Evolutionary conservation across 495 filamentous ascomycete species (phyloP).

Genomic region (Xylaria palmicola): DNA sequence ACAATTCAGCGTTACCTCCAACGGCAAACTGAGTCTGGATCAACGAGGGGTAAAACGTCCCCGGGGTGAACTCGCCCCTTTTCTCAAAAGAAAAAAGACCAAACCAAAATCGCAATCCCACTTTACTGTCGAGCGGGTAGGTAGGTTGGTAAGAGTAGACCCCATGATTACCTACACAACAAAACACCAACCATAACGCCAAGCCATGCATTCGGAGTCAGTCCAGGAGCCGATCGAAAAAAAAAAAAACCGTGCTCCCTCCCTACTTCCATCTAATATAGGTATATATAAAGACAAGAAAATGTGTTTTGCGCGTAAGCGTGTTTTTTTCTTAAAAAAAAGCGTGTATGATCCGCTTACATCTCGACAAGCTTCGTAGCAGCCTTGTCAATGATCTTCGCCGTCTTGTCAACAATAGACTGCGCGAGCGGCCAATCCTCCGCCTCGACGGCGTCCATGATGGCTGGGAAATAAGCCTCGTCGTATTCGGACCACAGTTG

Average conservation of each 20-base stretch:
- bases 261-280: neutral
- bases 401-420: conserved; percentile 68
- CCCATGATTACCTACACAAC: too few relatives aligned
- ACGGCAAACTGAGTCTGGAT: too few relatives aligned
- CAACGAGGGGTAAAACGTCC: too few relatives aligned
- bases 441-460: conserved; percentile 75
- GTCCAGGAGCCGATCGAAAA: neutral
- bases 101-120: too few relatives aligned
- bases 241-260: too few relatives aligned
- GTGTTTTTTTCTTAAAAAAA: neutral
- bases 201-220: conserved; percentile 11
- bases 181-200: conserved; percentile 13
- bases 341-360: neutral
- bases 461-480: conserved; percentile 75
- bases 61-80: too few relatives aligned
- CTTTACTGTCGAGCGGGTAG: too few relatives aligned
- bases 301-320: neutral
- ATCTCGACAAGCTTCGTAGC: conserved; percentile 49
- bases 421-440: conserved; percentile 71
- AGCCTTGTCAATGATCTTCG: conserved; percentile 65
- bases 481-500: conserved; percentile 76
- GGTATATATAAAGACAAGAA: neutral
- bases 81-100: too few relatives aligned
- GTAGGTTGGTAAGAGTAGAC: too few relatives aligned
- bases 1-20: too few relatives aligned